Conservation (phyloP, 495 filamentous ascomycete species). For the Apiosordaria backusii region DNA sequence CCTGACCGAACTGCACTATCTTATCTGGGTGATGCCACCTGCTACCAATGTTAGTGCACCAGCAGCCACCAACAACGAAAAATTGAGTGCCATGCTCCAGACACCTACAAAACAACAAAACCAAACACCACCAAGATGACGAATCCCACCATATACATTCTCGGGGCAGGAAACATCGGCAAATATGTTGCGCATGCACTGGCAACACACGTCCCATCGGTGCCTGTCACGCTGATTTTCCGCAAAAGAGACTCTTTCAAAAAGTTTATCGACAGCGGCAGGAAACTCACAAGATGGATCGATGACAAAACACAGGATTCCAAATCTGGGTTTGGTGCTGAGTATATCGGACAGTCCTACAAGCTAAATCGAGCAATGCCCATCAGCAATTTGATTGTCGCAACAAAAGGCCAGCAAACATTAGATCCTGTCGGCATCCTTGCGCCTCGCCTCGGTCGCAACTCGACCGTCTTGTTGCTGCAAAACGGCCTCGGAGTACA, state of each 20-base stretch:
- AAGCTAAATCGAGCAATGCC: background rate
- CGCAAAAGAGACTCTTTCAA: background rate
- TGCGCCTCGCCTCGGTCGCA: constrained; percentile 51
- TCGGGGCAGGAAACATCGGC: constrained; percentile 5
- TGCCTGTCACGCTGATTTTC: background rate
- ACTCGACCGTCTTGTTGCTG: constrained; percentile 66
- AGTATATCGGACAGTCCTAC: background rate
- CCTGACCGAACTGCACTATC: no score
- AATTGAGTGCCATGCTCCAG: no score
- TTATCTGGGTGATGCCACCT: no score
- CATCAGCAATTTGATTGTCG: constrained; percentile 66
- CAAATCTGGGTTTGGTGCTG: background rate
- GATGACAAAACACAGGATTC: background rate
- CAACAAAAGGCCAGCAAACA: constrained; percentile 59
- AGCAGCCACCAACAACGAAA: no score
- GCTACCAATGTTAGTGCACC: no score
- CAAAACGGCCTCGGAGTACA: constrained; percentile 71
- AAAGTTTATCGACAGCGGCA: background rate
- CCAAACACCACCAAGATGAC: no score
- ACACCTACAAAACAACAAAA: no score
- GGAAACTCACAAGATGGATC: background rate
- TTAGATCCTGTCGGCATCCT: constrained; percentile 53
- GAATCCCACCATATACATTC: constrained; percentile 7
- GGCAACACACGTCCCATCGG: background rate
- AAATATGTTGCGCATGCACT: constrained; percentile 2